phyloP scores from a whole-genome alignment of 2,329 filamentous ascomycete genomes.

The Ceratocystis alfenasii region DNA sequence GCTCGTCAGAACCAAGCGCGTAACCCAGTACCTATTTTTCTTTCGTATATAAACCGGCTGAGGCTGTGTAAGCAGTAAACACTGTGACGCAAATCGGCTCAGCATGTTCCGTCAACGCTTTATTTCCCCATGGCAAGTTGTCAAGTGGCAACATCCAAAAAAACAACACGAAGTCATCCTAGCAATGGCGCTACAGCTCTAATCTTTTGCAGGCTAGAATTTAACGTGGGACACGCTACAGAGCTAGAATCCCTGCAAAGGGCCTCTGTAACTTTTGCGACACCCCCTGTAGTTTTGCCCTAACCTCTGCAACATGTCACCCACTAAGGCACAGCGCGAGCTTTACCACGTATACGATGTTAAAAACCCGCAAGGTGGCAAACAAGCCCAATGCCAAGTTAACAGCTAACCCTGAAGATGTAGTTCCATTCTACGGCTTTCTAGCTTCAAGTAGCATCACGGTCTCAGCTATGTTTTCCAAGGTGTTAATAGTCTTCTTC shows the following conservation, averaged over 20 bases:
- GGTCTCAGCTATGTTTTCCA: background rate
- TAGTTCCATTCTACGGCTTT: background rate
- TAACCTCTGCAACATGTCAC: background rate
- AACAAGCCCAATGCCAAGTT: background rate
- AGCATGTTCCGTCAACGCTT: background rate
- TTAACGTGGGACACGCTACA: background rate
- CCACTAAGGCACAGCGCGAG: background rate
- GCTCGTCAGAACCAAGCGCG: background rate
- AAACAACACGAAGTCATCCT: background rate
- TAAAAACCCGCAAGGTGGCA: background rate
- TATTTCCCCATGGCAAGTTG: background rate
- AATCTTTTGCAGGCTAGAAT: background rate
- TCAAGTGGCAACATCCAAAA: background rate
- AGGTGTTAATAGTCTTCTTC: too few species aligned
- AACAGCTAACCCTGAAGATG: too few species aligned
- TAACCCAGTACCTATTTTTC: background rate
- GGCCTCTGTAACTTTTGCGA: background rate
- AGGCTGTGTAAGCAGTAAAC: background rate
- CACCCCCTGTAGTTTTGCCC: background rate
- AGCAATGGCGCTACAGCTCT: background rate
- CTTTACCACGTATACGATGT: slow-evolving; percentile 1
- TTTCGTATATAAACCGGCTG: background rate
- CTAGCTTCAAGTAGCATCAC: background rate
- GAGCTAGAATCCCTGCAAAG: background rate
- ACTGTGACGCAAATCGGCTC: background rate